phyloP scores from a whole-genome alignment of 768 basidiomycete species.

The Albatrellus ellisii region DNA sequence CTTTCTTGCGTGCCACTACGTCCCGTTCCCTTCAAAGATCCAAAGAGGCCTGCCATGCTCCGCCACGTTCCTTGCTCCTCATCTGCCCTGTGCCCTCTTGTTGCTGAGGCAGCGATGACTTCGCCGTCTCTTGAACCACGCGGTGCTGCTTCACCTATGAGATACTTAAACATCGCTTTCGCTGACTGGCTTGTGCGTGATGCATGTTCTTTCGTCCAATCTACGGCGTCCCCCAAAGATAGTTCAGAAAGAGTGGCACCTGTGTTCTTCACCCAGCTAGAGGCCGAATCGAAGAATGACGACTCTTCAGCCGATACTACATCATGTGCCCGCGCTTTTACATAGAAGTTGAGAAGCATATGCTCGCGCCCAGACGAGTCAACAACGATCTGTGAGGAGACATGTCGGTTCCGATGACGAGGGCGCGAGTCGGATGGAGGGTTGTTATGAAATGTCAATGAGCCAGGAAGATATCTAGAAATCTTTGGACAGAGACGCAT shows the following conservation, averaged over 20 bases:
- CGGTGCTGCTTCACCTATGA: constrained; percentile 48
- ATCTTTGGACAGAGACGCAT: constrained; percentile 30
- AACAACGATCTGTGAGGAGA: constrained; percentile 62
- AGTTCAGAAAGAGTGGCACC: constrained; percentile 31
- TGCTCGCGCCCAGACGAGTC: constrained; percentile 70
- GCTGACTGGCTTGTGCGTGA: constrained; percentile 26
- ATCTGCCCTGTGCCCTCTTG: constrained; percentile 18
- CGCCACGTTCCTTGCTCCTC: constrained; percentile 29
- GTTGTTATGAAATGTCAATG: constrained; percentile 69
- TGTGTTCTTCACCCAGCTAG: constrained; percentile 31
- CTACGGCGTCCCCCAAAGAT: constrained; percentile 40
- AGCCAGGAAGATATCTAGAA: constrained; percentile 50
- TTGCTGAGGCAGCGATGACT: constrained; percentile 17
- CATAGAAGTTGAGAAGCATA: constrained; percentile 74
- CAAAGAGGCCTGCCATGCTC: constrained; percentile 56
- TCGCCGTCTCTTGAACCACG: constrained; percentile 19
- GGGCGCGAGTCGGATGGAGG: constrained; percentile 66
- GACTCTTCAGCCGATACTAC: constrained; percentile 25
- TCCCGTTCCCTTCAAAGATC: constrained; percentile 38
- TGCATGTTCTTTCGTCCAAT: constrained; percentile 31
- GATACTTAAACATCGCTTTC: constrained; percentile 52
- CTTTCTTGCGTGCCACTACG: constrained; percentile 20
- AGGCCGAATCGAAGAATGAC: constrained; percentile 29
- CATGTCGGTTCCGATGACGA: constrained; percentile 72
- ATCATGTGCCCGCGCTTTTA: constrained; percentile 45